These are phyloP conservation scores for Exsudoporus frostii DNA, from an alignment of 768 basidiomycete genomes.

Conservation along the genomic window DNA sequence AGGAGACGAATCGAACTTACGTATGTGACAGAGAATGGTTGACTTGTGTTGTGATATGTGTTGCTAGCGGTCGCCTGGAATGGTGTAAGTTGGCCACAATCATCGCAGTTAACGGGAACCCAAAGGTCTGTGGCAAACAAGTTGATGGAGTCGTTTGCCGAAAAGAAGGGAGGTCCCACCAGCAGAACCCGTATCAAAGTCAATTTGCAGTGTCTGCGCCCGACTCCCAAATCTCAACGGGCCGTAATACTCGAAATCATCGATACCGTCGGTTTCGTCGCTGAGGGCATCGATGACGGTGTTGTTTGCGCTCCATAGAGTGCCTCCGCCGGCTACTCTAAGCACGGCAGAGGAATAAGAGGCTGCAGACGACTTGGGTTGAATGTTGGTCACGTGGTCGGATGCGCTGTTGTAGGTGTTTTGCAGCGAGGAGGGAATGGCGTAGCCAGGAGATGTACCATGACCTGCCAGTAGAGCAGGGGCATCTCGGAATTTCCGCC, in stretches of 20 bases:
- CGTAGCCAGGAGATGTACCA: conserved; percentile 2
- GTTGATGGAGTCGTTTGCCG: no score
- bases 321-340: background rate
- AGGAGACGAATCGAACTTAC: conserved; percentile 29
- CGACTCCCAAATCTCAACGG: conserved; percentile 51
- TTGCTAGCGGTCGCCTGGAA: conserved; percentile 40
- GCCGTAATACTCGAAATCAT: conserved; percentile 49
- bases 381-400: conserved; percentile 16
- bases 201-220: conserved; percentile 48
- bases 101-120: conserved; percentile 40
- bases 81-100: conserved; percentile 36
- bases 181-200: conserved; percentile 64
- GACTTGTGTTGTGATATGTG: conserved; percentile 36
- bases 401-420: conserved; percentile 17
- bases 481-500: conserved; percentile 18
- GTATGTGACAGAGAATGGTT: conserved; percentile 42
- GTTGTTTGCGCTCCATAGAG: background rate
- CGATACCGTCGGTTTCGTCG: conserved; percentile 36
- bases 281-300: conserved; percentile 27
- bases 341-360: background rate
- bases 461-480: conserved; percentile 12
- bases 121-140: conserved; percentile 51
- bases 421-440: conserved; percentile 13
- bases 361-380: background rate
- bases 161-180: conserved; percentile 5